Conservation (phyloP, 2,329 filamentous ascomycete species). For the Coniochaeta sp. region DNA sequence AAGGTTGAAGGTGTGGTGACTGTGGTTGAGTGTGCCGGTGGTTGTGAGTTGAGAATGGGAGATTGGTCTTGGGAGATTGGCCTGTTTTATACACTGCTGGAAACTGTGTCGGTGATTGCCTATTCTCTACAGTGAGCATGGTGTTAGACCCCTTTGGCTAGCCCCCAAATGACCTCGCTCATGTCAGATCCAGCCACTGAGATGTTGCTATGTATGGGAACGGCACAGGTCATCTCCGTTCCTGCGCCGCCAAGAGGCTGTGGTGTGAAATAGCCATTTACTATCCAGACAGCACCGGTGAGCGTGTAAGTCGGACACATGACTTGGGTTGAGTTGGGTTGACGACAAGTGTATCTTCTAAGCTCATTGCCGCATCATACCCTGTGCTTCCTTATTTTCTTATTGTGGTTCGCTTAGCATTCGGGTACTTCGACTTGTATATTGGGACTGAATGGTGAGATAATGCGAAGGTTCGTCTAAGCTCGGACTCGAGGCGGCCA, state of each 20-base stretch:
- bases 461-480: too few species aligned
- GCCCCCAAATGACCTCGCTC: too few species aligned
- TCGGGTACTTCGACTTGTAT: too few species aligned
- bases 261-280: background rate
- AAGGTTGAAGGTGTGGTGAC: background rate
- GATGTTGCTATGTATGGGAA: background rate
- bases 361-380: background rate
- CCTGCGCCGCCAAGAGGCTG: background rate
- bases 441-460: too few species aligned
- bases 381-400: background rate
- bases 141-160: too few species aligned
- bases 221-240: background rate
- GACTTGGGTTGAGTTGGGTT: background rate
- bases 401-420: too few species aligned
- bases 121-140: too few species aligned
- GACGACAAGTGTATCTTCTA: background rate
- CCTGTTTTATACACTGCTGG: background rate
- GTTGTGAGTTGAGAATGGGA: too few species aligned
- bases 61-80: background rate
- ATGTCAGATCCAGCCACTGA: background rate
- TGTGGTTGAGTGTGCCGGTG: background rate
- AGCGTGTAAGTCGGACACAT: background rate
- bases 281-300: too few species aligned
- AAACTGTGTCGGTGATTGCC: too few species aligned
- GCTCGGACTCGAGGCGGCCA: background rate